A percentile compares a stretch with the other conserved stretches of the same genome.
Conservation (phyloP, 305 asterid species). For the Plantago coronopus region DNA sequence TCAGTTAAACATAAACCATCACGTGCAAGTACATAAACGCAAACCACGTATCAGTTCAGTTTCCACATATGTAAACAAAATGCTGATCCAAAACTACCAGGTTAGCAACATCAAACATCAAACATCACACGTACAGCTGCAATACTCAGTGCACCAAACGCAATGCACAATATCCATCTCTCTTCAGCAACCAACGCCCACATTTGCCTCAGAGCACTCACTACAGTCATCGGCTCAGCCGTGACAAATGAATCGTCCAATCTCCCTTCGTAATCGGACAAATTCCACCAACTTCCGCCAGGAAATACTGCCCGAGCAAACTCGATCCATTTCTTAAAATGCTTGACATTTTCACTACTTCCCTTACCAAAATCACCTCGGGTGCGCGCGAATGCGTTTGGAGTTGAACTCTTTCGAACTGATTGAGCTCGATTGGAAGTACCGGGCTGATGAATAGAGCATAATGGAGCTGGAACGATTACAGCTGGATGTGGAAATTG, state of each 20-base stretch:
- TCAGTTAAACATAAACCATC: not conserved
- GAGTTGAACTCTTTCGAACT: not conserved
- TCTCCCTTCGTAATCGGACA: constrained; percentile 25
- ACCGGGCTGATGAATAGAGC: not conserved
- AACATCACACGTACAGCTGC: constrained; percentile 45
- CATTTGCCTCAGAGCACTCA: constrained; percentile 40
- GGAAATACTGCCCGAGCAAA: constrained; percentile 31
- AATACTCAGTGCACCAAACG: constrained; percentile 42
- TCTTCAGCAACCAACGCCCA: constrained; percentile 47
- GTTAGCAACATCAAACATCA: not conserved
- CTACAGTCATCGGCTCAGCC: constrained; percentile 35
- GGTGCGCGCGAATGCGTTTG: constrained; percentile 19
- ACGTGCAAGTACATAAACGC: not conserved
- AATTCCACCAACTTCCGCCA: constrained; percentile 57
- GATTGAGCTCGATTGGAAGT: constrained; percentile 5
- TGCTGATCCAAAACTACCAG: not conserved
- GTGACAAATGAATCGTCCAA: constrained; percentile 8
- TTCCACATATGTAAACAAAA: not conserved
- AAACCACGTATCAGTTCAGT: not conserved
- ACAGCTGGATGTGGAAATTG: constrained; percentile 15
- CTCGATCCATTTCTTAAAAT: constrained; percentile 30
- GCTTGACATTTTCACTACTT: constrained; percentile 19
- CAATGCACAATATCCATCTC: constrained; percentile 44
- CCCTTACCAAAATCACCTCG: constrained; percentile 16
- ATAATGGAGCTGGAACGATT: constrained; percentile 6